Percentiles rank a stretch among this genome's conserved stretches.
Evolutionary conservation across 2,329 filamentous ascomycete species (phyloP).

Genomic region (Alternaria longipes): DNA sequence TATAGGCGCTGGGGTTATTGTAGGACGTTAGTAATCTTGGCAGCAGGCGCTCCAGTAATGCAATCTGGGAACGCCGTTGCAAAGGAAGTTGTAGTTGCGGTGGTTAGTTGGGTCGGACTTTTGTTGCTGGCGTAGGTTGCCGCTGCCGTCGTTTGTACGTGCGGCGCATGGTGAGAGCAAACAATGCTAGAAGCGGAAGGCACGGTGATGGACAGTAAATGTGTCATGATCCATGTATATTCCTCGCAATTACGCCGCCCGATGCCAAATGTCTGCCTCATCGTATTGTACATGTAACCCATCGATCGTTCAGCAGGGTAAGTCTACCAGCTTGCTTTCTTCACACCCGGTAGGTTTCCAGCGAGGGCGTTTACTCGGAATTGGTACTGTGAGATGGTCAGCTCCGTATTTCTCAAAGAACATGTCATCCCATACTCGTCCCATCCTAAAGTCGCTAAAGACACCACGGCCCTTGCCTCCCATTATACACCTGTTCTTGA

Average conservation of each 20-base stretch:
- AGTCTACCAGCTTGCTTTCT: constrained; percentile 91
- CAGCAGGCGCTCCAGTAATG: not conserved
- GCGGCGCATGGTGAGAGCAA: constrained; percentile 27
- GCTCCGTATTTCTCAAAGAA: not conserved
- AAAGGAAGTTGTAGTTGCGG: not conserved
- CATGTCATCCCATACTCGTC: constrained; percentile 70
- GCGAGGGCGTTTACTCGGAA: constrained; percentile 89
- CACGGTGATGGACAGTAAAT: constrained; percentile 1
- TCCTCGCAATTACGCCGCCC: constrained; percentile 39
- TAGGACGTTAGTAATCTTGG: not conserved
- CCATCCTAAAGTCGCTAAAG: constrained; percentile 91
- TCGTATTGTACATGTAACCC: constrained; percentile 25
- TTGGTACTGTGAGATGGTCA: constrained; percentile 73
- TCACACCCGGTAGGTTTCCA: constrained; percentile 88
- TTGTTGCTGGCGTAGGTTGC: constrained; percentile 4
- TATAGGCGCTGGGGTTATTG: not conserved
- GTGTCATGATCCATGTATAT: constrained; percentile 23
- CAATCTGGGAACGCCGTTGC: not conserved
- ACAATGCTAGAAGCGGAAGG: constrained; percentile 14
- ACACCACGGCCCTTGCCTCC: constrained; percentile 91
- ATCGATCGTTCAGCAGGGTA: not conserved
- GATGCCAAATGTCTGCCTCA: constrained; percentile 31
- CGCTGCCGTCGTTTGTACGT: constrained; percentile 21
- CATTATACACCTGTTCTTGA: constrained; percentile 90
- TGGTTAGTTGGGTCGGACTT: constrained; percentile 2